Conservation (phyloP, 2,329 filamentous ascomycete genomes). For the Fusarium mexicanum region DNA sequence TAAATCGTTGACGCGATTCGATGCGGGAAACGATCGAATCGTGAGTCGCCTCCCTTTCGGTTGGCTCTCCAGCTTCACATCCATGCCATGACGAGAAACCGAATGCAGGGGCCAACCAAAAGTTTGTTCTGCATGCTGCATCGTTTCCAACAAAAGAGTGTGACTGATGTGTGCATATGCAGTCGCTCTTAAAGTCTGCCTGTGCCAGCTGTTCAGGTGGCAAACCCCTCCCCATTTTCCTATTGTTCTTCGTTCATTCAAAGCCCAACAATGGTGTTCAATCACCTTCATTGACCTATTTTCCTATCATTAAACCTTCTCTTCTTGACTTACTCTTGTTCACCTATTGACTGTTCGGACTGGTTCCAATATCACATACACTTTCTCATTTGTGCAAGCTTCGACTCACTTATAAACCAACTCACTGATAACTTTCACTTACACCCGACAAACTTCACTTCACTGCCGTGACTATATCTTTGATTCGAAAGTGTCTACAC, state of each 20-base stretch:
- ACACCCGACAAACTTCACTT: neutral
- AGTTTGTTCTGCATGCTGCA: constrained; percentile 13
- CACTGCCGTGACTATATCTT: neutral
- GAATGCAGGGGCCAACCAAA: constrained; percentile 11
- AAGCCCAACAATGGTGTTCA: constrained; percentile 43
- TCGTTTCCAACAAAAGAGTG: constrained; percentile 9
- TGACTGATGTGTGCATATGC: constrained; percentile 19
- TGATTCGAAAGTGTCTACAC: neutral
- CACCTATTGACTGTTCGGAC: constrained; percentile 32
- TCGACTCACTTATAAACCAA: neutral
- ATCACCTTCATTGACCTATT: constrained; percentile 34
- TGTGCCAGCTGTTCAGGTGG: constrained; percentile 31
- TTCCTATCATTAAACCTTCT: constrained; percentile 34
- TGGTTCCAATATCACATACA: constrained; percentile 26
- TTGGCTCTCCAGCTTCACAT: constrained; percentile 18
- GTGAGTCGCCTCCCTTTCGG: constrained; percentile 11
- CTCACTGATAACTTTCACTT: constrained; percentile 13
- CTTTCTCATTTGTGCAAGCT: constrained; percentile 22
- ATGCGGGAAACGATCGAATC: constrained; percentile 24
- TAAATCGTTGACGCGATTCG: constrained; percentile 18
- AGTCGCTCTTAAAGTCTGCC: constrained; percentile 41
- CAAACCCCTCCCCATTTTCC: constrained; percentile 20
- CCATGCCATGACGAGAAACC: constrained; percentile 17
- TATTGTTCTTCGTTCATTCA: constrained; percentile 40
- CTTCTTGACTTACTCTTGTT: constrained; percentile 21